Conservation (phyloP, 352 stramenopile species). For the Phytopythium vexans region DNA sequence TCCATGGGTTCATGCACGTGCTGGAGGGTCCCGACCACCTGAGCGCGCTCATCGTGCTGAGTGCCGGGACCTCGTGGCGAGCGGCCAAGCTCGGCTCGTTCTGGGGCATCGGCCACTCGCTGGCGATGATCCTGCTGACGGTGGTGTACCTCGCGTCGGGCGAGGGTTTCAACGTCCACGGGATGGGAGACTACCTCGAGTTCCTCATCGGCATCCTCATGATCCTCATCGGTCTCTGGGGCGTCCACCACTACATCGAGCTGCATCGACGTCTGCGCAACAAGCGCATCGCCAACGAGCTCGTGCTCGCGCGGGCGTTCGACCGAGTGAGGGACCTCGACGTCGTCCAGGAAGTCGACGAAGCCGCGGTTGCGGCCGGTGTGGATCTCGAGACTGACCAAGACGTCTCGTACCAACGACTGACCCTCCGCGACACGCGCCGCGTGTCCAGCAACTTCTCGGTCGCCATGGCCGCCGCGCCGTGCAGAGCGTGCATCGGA, state of each 20-base stretch:
- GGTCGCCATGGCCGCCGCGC: not conserved
- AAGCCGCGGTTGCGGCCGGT: slow-evolving; percentile 66
- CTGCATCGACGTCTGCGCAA: slow-evolving; percentile 13
- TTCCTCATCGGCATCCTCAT: slow-evolving; percentile 69
- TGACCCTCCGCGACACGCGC: too few species aligned
- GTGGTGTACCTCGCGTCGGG: slow-evolving; percentile 51
- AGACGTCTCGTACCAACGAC: slow-evolving; percentile 12
- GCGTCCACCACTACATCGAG: slow-evolving; percentile 37
- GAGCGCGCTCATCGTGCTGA: slow-evolving; percentile 79
- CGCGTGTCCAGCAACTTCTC: slow-evolving; percentile 16
- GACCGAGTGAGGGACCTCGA: not conserved
- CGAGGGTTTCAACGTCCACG: slow-evolving; percentile 35
- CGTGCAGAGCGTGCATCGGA: not conserved
- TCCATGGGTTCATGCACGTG: slow-evolving; percentile 42
- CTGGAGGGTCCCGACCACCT: slow-evolving; percentile 77
- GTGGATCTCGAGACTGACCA: slow-evolving; percentile 58
- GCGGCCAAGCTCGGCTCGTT: slow-evolving; percentile 76
- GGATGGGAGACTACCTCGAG: slow-evolving; percentile 50
- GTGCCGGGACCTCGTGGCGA: slow-evolving; percentile 51
- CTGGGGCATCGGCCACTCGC: slow-evolving; percentile 85
- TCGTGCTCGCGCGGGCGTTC: not conserved
- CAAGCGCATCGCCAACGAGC: not conserved
- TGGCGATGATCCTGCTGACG: slow-evolving; percentile 67
- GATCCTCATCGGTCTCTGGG: slow-evolving; percentile 53
- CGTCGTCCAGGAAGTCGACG: slow-evolving; percentile 13